These are phyloP conservation scores for Candida hungchunana DNA, from an alignment of 805 yeast genomes.

Conservation along the genomic window DNA sequence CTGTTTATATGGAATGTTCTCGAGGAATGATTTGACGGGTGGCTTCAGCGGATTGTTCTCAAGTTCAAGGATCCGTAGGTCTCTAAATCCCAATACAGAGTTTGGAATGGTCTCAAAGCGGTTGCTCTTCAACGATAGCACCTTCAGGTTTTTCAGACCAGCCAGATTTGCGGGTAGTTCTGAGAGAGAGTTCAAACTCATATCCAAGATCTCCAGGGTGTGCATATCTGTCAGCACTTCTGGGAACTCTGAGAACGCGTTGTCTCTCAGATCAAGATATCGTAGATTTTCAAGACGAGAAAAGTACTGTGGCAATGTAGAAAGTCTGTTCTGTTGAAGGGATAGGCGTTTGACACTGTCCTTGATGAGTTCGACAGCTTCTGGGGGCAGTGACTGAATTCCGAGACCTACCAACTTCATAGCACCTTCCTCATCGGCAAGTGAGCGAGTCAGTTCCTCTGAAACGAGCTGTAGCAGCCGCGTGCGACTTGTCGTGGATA, in stretches of 20 bases:
- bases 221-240: conserved; percentile 32
- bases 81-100: conserved; percentile 44
- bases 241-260: conserved; percentile 53
- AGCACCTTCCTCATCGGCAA: conserved; percentile 16
- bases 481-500: conserved; percentile 13
- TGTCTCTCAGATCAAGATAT: conserved; percentile 64
- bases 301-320: conserved; percentile 45
- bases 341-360: conserved; percentile 46
- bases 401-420: conserved; percentile 37
- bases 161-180: conserved; percentile 42
- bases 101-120: conserved; percentile 51
- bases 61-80: conserved; percentile 54
- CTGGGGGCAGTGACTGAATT: conserved; percentile 35
- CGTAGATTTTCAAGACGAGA: conserved; percentile 40
- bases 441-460: conserved; percentile 22
- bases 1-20: conserved; percentile 30
- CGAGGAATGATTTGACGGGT: conserved; percentile 41
- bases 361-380: conserved; percentile 33
- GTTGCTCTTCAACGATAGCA: conserved; percentile 60
- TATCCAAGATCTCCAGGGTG: conserved; percentile 59
- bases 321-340: conserved; percentile 47
- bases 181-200: conserved; percentile 53
- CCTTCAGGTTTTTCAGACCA: conserved; percentile 42
- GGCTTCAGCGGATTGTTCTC: conserved; percentile 56
- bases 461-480: conserved; percentile 23